These are phyloP conservation scores for Prunus mongolica DNA, from an alignment of 306 rosid genomes.

Conservation along the genomic window DNA sequence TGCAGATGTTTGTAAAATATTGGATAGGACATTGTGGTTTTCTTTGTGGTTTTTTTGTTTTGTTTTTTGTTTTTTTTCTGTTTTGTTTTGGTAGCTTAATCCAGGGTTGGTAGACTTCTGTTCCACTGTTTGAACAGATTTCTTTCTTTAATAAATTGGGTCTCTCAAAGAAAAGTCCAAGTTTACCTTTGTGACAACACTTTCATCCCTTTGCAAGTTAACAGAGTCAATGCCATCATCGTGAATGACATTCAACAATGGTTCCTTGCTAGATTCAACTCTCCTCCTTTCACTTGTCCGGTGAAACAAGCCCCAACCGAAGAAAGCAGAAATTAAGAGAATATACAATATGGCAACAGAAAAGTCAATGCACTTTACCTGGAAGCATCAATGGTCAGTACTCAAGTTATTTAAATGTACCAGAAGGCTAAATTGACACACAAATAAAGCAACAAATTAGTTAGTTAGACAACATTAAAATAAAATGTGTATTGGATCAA, in stretches of 20 bases:
- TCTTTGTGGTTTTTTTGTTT: too few species aligned
- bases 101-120: too few species aligned
- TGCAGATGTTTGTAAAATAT: too few species aligned
- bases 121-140: too few species aligned
- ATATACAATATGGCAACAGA: constrained; percentile 58
- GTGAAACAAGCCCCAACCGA: constrained; percentile 69
- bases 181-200: constrained; percentile 42
- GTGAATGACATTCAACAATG: constrained; percentile 52
- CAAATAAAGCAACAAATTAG: background rate
- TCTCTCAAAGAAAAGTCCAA: constrained; percentile 3
- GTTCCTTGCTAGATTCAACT: constrained; percentile 45
- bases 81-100: too few species aligned
- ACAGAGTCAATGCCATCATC: constrained; percentile 34
- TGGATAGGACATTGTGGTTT: too few species aligned
- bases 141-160: too few species aligned
- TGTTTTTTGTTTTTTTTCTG: too few species aligned
- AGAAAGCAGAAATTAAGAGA: constrained; percentile 53
- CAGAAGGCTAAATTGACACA: constrained; percentile 10
- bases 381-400: constrained; percentile 32
- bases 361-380: constrained; percentile 82
- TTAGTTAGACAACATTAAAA: constrained; percentile 5
- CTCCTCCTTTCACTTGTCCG: constrained; percentile 52
- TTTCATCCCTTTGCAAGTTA: constrained; percentile 43
- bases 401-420: constrained; percentile 18
- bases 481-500: constrained; percentile 9